A percentile compares a stretch with the other conserved stretches of the same genome.
Conservation (phyloP, 768 basidiomycete species). For the Lyophyllum atratum region DNA sequence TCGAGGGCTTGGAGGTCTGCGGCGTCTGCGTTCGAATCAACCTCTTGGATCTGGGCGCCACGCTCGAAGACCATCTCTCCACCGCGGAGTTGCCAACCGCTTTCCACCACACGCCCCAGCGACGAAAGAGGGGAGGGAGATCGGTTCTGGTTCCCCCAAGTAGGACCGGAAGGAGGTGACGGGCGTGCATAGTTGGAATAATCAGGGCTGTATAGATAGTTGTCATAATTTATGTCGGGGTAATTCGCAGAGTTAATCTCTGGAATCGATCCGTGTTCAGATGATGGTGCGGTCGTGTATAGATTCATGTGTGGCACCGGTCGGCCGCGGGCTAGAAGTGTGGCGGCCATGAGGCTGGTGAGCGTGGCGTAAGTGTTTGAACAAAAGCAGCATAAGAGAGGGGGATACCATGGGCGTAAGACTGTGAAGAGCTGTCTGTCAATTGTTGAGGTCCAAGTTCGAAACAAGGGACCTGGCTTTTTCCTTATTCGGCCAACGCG, state of each 20-base stretch:
- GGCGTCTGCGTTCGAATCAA: conserved; percentile 8
- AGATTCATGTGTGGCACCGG: conserved; percentile 6
- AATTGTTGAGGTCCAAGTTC: conserved; percentile 9
- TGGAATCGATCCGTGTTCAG: background rate
- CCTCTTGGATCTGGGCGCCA: background rate
- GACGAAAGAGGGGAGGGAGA: background rate
- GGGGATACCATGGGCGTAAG: conserved; percentile 7
- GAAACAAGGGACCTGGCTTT: conserved; percentile 11
- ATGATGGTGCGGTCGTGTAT: background rate
- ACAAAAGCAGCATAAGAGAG: conserved; percentile 8
- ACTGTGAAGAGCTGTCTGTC: background rate
- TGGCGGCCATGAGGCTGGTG: background rate
- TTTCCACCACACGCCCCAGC: background rate
- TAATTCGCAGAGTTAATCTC: background rate
- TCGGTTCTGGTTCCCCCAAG: background rate
- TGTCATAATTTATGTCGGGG: background rate
- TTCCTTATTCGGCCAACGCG: conserved; percentile 17
- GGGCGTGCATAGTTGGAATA: background rate
- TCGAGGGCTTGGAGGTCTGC: conserved; percentile 7
- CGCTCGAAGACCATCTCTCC: background rate
- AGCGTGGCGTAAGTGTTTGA: conserved; percentile 1
- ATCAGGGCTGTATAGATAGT: background rate
- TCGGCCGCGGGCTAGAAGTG: background rate
- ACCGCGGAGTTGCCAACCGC: background rate
- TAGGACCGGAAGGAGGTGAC: background rate